Percentiles rank a stretch among this genome's conserved stretches.
Conservation (phyloP, 2,329 filamentous ascomycete species). For the Lachnellula hyalina region DNA sequence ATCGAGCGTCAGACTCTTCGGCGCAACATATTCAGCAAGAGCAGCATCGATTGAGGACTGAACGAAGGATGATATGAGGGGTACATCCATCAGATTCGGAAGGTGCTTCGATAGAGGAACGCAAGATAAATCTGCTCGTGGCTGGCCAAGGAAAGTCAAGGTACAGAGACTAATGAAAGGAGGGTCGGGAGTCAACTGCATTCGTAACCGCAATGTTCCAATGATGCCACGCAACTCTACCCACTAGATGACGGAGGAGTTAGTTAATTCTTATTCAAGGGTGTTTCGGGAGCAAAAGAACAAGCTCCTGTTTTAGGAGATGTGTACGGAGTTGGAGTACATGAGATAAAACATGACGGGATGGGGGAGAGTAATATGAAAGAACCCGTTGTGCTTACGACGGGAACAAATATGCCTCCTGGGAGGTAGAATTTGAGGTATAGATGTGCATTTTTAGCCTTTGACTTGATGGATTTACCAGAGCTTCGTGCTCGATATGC, state of each 20-base stretch:
- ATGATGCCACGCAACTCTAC: slow-evolving; percentile 68
- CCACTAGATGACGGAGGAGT: slow-evolving; percentile 39
- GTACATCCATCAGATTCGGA: slow-evolving; percentile 70
- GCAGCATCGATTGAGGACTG: slow-evolving; percentile 70
- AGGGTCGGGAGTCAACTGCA: slow-evolving; percentile 70
- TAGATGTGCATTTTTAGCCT: slow-evolving; percentile 68
- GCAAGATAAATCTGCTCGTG: slow-evolving; percentile 65
- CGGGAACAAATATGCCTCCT: slow-evolving; percentile 48
- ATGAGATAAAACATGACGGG: too few species aligned
- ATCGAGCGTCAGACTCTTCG: slow-evolving; percentile 68
- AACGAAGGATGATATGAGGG: slow-evolving; percentile 69
- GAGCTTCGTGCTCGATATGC: slow-evolving; percentile 63
- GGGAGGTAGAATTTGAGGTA: slow-evolving; percentile 66
- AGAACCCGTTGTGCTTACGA: slow-evolving; percentile 28
- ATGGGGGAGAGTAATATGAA: too few species aligned
- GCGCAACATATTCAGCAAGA: slow-evolving; percentile 69
- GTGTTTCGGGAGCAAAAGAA: too few species aligned
- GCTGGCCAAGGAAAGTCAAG: slow-evolving; percentile 68
- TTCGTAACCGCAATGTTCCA: slow-evolving; percentile 61
- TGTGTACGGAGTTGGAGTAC: too few species aligned
- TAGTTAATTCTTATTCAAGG: too few species aligned
- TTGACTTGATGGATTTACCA: slow-evolving; percentile 53
- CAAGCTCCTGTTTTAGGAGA: too few species aligned
- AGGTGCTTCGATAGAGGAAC: slow-evolving; percentile 63
- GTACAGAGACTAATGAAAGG: slow-evolving; percentile 74